phyloP scores from a whole-genome alignment of 208 protist species.

The Leptomonas pyrrhocoris region DNA sequence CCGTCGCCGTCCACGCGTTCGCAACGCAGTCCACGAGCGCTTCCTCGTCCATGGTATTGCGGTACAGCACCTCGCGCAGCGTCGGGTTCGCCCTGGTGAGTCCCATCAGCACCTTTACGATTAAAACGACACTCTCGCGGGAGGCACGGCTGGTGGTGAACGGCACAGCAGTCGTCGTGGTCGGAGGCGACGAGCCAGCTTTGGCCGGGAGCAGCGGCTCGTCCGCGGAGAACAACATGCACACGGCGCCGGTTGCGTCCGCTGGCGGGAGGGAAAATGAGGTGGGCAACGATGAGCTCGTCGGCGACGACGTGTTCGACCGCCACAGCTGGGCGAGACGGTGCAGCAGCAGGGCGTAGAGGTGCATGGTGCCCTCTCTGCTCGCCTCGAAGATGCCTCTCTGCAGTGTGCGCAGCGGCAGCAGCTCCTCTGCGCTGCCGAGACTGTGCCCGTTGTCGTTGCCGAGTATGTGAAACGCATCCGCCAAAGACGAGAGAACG shows the following conservation, averaged over 20 bases:
- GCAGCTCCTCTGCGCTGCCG: slow-evolving; percentile 17
- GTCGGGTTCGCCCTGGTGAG: slow-evolving; percentile 32
- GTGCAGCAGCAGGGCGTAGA: slow-evolving; percentile 30
- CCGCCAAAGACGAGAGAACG: slow-evolving; percentile 9
- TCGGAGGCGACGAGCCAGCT: not conserved
- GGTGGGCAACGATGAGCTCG: not conserved
- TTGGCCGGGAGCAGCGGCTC: not conserved
- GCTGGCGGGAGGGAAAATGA: slow-evolving; percentile 8
- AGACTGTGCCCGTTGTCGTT: not conserved
- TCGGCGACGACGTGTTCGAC: slow-evolving; percentile 4
- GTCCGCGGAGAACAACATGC: not conserved
- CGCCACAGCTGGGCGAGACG: slow-evolving; percentile 21
- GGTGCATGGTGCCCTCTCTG: slow-evolving; percentile 14
- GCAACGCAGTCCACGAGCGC: slow-evolving; percentile 50
- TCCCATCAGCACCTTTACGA: slow-evolving; percentile 21
- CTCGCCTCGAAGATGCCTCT: slow-evolving; percentile 30
- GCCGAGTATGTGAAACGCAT: slow-evolving; percentile 16
- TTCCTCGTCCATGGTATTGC: slow-evolving; percentile 27
- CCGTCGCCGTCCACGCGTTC: slow-evolving; percentile 50
- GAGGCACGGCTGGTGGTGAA: not conserved
- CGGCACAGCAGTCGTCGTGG: not conserved
- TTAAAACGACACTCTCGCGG: slow-evolving; percentile 19
- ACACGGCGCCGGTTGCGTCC: not conserved
- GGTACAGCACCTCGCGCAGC: slow-evolving; percentile 32
- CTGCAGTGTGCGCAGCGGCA: slow-evolving; percentile 33